Evolutionary conservation across 345 rosid species (phyloP), one percentile per base, ranked within the genome.

Genomic region (Bruguiera sexangula): DNA sequence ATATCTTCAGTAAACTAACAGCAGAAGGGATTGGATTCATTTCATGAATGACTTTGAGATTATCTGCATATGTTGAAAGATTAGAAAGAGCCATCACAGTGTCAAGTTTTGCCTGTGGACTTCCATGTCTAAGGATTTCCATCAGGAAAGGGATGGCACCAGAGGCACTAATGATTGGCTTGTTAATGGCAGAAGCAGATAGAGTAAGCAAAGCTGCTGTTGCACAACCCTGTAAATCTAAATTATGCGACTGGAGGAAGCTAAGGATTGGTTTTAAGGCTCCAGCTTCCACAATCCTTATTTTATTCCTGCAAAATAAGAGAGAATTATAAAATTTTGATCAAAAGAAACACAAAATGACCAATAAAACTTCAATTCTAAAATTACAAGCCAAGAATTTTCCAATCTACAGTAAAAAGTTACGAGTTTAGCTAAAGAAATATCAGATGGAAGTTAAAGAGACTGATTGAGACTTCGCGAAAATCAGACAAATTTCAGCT

Each of bases 121-220:
- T 87, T 63, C 98, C 99, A 18, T 77, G 64, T 77, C 79, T 75
- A 18, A 95, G 82, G 69, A 90, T 86, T 77, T 85, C 81, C 39
- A 82, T 96, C 52, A 95, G 83, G 53, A 88, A 73, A 75, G 99
- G 99, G 79, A 92, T 87, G 67, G 91, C 98, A 18, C 88, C 92
- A 15, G 88, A 78, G 66, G 82, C 82, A 66, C 96, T 81, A 24
- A 95, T 87, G 73, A 90, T 67, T 27, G 96, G 92, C 83, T 88
- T 95, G 85, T 92, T 95, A 68, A 55, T 68, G 53, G 87, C 52
- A 8, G 98, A 88, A 60, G 97, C 99, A 0, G 99, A 95, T 39
- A 95, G 82, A 26, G 99, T 92, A 64, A 92, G 96, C 76, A 95
- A 74, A 60, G 96, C 78, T 15, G 99, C 98, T 58, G 98, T 80